Percentiles rank a stretch among this genome's conserved stretches.
Evolutionary conservation across 2,329 filamentous ascomycete genomes (phyloP).

Genomic region (Rachicladosporium sp.): DNA sequence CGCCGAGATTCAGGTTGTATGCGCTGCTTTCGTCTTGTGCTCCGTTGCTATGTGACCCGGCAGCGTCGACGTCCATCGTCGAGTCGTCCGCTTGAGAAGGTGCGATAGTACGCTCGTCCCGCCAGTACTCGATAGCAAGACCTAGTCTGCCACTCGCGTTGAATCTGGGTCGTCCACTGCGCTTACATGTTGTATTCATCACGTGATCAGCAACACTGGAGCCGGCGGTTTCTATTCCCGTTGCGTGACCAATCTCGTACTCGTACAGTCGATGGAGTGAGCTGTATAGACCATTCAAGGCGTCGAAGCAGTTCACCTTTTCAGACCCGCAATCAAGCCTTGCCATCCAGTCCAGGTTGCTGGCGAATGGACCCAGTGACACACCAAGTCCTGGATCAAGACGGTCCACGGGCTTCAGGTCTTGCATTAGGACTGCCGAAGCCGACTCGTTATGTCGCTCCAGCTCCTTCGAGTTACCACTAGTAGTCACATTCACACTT

Average conservation of each 20-base stretch:
- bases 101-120: conserved; percentile 8
- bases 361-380: conserved; percentile 52
- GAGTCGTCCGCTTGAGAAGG: conserved; percentile 23
- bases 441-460: too few relatives aligned
- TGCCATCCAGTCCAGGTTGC: conserved; percentile 58
- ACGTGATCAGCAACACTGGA: conserved; percentile 14
- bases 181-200: conserved; percentile 53
- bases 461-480: too few relatives aligned
- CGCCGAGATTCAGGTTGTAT: conserved; percentile 59
- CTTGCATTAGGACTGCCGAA: too few relatives aligned
- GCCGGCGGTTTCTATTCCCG: conserved; percentile 8
- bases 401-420: too few relatives aligned
- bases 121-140: conserved; percentile 65
- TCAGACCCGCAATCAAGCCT: conserved; percentile 58
- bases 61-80: conserved; percentile 24
- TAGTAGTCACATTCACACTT: too few relatives aligned
- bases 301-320: conserved; percentile 64
- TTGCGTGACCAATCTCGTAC: conserved; percentile 41
- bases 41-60: background rate
- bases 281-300: conserved; percentile 59
- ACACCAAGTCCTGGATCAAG: too few relatives aligned
- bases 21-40: conserved; percentile 20
- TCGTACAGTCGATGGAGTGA: conserved; percentile 58
- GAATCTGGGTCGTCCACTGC: conserved; percentile 59
- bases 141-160: conserved; percentile 57